phyloP scores from a whole-genome alignment of 805 yeast genomes.

The Torulaspora quercuum region DNA sequence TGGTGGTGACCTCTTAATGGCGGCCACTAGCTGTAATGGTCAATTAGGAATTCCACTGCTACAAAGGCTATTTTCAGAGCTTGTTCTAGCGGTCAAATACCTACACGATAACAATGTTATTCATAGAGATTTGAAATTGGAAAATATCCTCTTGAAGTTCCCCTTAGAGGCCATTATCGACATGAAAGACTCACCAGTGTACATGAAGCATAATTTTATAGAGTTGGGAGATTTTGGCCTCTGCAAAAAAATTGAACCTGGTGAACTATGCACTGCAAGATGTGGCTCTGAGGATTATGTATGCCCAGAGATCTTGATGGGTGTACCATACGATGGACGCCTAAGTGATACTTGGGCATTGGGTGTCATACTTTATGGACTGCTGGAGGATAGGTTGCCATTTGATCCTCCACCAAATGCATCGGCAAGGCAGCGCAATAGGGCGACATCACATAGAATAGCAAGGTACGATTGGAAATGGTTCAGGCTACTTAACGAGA shows the following conservation, averaged over 20 bases:
- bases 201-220: conserved; percentile 38
- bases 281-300: conserved; percentile 98
- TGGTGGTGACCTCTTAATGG: conserved; percentile 83
- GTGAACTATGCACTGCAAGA: conserved; percentile 69
- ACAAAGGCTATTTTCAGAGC: conserved; percentile 64
- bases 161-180: conserved; percentile 35
- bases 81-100: conserved; percentile 64
- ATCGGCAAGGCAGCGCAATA: conserved; percentile 33
- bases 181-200: conserved; percentile 19
- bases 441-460: conserved; percentile 74
- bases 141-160: conserved; percentile 61
- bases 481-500: conserved; percentile 46
- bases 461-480: conserved; percentile 93
- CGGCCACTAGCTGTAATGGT: conserved; percentile 44
- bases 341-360: conserved; percentile 93
- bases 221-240: conserved; percentile 87
- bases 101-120: conserved; percentile 66
- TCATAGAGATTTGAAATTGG: conserved; percentile 90
- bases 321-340: conserved; percentile 86
- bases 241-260: conserved; percentile 62
- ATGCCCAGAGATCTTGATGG: conserved; percentile 89
- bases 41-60: conserved; percentile 48
- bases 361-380: conserved; percentile 84
- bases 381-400: conserved; percentile 84
- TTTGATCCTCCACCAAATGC: conserved; percentile 77